Conservation (phyloP, 1,284 basidiomycete species). For the Fomes fomentarius region DNA sequence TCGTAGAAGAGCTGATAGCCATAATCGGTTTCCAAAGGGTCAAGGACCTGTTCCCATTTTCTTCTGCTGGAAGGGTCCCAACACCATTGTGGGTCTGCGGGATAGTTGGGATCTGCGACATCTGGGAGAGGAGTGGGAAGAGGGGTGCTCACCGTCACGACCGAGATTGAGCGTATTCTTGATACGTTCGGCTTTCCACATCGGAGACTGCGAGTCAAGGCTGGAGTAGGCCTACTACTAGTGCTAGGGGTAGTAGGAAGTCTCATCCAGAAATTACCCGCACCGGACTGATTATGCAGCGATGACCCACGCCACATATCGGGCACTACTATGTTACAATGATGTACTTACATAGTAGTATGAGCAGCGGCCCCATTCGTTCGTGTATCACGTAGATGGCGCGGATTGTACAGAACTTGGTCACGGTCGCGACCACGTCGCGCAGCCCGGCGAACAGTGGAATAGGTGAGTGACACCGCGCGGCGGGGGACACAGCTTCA, state of each 20-base stretch:
- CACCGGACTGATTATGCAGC: too few relatives aligned
- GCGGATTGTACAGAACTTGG: slow-evolving; percentile 33
- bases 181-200: background rate
- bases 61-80: background rate
- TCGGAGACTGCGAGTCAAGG: too few relatives aligned
- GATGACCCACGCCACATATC: too few relatives aligned
- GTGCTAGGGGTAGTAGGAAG: too few relatives aligned
- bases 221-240: too few relatives aligned
- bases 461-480: slow-evolving; percentile 37
- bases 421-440: slow-evolving; percentile 36
- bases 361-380: too few relatives aligned
- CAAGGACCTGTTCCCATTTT: background rate
- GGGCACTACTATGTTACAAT: too few relatives aligned
- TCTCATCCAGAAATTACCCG: too few relatives aligned
- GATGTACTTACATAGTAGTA: too few relatives aligned
- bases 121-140: background rate
- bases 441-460: slow-evolving; percentile 36
- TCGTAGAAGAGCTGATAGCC: background rate
- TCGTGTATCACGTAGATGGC: slow-evolving; percentile 31
- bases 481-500: slow-evolving; percentile 38
- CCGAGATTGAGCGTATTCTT: background rate
- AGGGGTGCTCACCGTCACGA: background rate
- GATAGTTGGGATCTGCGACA: background rate
- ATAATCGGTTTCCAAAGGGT: background rate
- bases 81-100: too few relatives aligned